These are phyloP conservation scores for Arctium lappa DNA, from an alignment of 129 eudicot species.

Conservation along the genomic window DNA sequence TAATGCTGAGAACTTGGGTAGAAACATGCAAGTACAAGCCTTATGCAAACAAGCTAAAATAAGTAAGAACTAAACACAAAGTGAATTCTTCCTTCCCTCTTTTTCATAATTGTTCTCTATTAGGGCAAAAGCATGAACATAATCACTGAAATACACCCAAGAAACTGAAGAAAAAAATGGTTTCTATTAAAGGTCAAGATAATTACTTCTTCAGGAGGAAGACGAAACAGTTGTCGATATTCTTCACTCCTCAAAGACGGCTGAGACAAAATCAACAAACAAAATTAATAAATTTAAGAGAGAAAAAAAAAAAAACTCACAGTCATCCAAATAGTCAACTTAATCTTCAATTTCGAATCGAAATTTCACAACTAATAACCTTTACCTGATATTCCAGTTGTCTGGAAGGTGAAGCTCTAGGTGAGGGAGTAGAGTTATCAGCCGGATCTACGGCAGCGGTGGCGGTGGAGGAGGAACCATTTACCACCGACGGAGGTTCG, in stretches of 20 bases:
- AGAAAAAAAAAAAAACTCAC: background rate
- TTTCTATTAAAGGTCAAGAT: background rate
- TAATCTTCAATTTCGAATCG: slow-evolving; percentile 6
- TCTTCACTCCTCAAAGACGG: slow-evolving; percentile 68
- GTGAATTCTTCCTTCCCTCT: background rate
- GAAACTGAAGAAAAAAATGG: background rate
- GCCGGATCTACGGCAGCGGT: slow-evolving; percentile 10
- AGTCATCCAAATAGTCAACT: slow-evolving; percentile 7
- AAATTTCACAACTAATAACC: background rate
- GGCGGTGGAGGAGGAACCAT: slow-evolving; percentile 20
- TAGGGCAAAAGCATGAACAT: background rate
- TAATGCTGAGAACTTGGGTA: background rate
- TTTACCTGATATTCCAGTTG: slow-evolving; percentile 49
- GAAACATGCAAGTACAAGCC: background rate
- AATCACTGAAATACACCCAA: background rate
- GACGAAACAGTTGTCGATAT: slow-evolving; percentile 86
- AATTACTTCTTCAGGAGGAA: slow-evolving; percentile 78
- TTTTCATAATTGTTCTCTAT: background rate
- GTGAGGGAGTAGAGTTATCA: slow-evolving; percentile 26
- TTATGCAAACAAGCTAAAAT: background rate
- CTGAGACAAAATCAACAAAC: slow-evolving; percentile 21
- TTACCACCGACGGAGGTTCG: slow-evolving; percentile 15
- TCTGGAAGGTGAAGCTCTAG: slow-evolving; percentile 40
- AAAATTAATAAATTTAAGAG: background rate
- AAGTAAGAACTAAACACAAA: slow-evolving; percentile 12